A percentile compares a stretch with the other conserved stretches of the same genome.
Conservation (phyloP, 441 rosid species). For the Arabidopsis hybrid region DNA sequence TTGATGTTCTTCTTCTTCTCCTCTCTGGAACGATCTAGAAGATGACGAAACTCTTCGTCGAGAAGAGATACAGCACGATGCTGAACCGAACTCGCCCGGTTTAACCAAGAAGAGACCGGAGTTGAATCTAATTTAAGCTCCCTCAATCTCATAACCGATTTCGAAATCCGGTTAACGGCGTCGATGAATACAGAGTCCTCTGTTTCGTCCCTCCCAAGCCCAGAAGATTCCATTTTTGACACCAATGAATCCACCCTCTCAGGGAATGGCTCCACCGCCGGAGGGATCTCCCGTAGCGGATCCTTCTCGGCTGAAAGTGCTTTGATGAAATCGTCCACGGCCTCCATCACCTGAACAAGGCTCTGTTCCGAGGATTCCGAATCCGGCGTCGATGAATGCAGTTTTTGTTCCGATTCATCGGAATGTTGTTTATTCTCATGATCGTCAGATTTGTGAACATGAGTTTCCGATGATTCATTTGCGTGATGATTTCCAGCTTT, state of each 20-base stretch:
- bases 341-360: conserved; percentile 48
- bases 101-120: conserved; percentile 45
- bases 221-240: conserved; percentile 46
- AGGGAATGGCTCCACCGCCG: conserved; percentile 51
- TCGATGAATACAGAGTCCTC: conserved; percentile 55
- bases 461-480: conserved; percentile 25
- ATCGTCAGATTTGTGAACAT: conserved; percentile 19
- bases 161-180: conserved; percentile 54
- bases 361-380: conserved; percentile 15
- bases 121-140: conserved; percentile 44
- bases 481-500: conserved; percentile 30
- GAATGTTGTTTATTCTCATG: conserved; percentile 1
- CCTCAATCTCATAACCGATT: conserved; percentile 44
- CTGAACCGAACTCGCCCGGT: conserved; percentile 53
- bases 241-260: conserved; percentile 54
- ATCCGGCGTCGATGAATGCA: background rate
- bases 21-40: conserved; percentile 44
- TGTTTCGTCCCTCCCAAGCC: conserved; percentile 48
- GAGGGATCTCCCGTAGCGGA: conserved; percentile 47
- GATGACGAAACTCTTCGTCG: conserved; percentile 55
- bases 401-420: conserved; percentile 29
- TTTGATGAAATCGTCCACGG: conserved; percentile 54
- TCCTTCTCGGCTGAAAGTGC: conserved; percentile 37
- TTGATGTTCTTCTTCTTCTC: conserved; percentile 23
- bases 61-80: conserved; percentile 50